These are phyloP conservation scores for Trichophyton equinum DNA, from an alignment of 2,329 filamentous ascomycete genomes.

Conservation along the genomic window DNA sequence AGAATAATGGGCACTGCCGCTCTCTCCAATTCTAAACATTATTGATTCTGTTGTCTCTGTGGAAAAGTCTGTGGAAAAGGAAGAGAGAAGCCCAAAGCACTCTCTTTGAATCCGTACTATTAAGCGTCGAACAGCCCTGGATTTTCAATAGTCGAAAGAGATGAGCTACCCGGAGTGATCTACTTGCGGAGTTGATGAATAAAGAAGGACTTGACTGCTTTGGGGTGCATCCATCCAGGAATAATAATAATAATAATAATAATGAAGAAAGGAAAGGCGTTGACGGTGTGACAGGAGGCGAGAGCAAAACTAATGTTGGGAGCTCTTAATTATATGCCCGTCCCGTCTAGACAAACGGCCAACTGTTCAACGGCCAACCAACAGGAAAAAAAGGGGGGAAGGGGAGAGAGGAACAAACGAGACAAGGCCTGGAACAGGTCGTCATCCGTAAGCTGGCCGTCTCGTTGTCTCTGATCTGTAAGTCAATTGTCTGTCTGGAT, in stretches of 20 bases:
- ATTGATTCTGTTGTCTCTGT: no score
- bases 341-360: background rate
- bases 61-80: no score
- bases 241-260: no score
- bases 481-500: background rate
- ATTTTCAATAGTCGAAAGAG: background rate
- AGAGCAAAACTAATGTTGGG: background rate
- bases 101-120: no score
- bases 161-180: background rate
- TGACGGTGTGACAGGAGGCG: background rate
- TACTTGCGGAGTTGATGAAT: background rate
- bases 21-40: no score
- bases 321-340: background rate
- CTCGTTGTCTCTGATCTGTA: background rate
- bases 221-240: background rate
- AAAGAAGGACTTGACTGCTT: background rate
- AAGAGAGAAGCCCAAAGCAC: no score
- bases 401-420: no score
- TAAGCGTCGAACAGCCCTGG: background rate
- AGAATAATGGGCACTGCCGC: no score
- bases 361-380: background rate
- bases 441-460: background rate
- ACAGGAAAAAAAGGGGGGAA: no score
- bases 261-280: background rate
- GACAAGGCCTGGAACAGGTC: background rate